Conservation (phyloP, 305 asterid species). For the Euphrasia arctica region DNA sequence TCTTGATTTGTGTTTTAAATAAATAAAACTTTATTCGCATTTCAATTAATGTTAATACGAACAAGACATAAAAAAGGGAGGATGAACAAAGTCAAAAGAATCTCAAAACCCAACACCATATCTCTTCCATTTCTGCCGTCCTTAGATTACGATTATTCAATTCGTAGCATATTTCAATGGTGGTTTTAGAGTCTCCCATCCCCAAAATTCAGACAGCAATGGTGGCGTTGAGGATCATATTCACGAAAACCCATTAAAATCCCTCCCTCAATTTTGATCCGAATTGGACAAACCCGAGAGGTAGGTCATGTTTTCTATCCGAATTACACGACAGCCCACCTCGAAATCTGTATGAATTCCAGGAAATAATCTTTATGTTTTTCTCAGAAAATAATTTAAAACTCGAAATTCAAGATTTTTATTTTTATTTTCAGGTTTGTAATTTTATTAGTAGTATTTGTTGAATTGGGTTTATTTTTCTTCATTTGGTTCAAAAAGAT, state of each 20-base stretch:
- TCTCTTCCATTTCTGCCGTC: background rate
- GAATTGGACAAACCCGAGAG: constrained; percentile 15
- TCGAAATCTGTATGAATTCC: background rate
- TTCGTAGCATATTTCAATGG: constrained; percentile 22
- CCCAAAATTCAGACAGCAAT: constrained; percentile 7
- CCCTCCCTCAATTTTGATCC: background rate
- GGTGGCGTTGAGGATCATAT: constrained; percentile 17
- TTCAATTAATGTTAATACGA: no score
- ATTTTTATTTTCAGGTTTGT: background rate
- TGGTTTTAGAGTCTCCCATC: constrained; percentile 12
- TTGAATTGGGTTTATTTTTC: constrained; percentile 13
- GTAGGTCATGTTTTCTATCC: constrained; percentile 17
- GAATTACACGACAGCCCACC: constrained; percentile 17
- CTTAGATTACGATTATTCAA: constrained; percentile 16
- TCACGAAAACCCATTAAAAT: background rate
- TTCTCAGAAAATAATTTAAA: background rate
- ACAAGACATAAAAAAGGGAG: no score
- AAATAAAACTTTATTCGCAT: no score
- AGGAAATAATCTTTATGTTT: constrained; percentile 16
- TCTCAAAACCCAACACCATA: constrained; percentile 16
- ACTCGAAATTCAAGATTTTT: background rate
- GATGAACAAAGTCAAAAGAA: constrained; percentile 13
- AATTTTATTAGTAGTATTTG: background rate
- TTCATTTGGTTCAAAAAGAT: constrained; percentile 14
- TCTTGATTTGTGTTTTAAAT: no score